Conservation (phyloP, 2,329 filamentous ascomycete genomes). For the Colletotrichum chlorophyti region DNA sequence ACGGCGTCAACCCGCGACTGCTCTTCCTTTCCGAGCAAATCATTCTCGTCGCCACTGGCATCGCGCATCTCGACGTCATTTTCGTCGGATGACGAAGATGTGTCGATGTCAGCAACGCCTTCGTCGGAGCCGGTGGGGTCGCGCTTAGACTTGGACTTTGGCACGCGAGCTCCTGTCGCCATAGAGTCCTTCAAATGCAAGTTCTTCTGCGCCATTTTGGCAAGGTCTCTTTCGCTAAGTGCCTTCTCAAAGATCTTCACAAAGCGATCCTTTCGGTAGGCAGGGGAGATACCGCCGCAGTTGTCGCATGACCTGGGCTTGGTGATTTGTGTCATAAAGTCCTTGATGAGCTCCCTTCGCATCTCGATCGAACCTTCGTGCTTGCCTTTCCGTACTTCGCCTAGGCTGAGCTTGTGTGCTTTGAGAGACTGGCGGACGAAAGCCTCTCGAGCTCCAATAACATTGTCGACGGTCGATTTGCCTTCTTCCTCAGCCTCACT, state of each 20-base stretch:
- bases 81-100: slow-evolving; percentile 53
- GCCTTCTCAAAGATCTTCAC: slow-evolving; percentile 94
- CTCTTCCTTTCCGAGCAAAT: slow-evolving; percentile 47
- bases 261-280: slow-evolving; percentile 86
- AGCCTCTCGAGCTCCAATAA: slow-evolving; percentile 59
- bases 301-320: slow-evolving; percentile 72
- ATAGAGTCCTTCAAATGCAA: slow-evolving; percentile 76
- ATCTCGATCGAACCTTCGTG: slow-evolving; percentile 84
- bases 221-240: slow-evolving; percentile 75
- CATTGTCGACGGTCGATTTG: slow-evolving; percentile 56
- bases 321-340: slow-evolving; percentile 79
- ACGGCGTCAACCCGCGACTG: slow-evolving; percentile 41
- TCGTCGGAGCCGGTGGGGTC: slow-evolving; percentile 64
- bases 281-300: slow-evolving; percentile 75
- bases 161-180: slow-evolving; percentile 40
- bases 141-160: slow-evolving; percentile 38
- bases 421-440: slow-evolving; percentile 80
- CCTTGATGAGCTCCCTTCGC: slow-evolving; percentile 77
- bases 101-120: slow-evolving; percentile 71
- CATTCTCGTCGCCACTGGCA: slow-evolving; percentile 53
- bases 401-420: slow-evolving; percentile 56
- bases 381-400: slow-evolving; percentile 67
- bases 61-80: slow-evolving; percentile 50
- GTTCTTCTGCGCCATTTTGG: slow-evolving; percentile 74
- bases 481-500: slow-evolving; percentile 73